Conservation (phyloP, 805 yeast genomes). For the Kluyveromyces lactis region DNA sequence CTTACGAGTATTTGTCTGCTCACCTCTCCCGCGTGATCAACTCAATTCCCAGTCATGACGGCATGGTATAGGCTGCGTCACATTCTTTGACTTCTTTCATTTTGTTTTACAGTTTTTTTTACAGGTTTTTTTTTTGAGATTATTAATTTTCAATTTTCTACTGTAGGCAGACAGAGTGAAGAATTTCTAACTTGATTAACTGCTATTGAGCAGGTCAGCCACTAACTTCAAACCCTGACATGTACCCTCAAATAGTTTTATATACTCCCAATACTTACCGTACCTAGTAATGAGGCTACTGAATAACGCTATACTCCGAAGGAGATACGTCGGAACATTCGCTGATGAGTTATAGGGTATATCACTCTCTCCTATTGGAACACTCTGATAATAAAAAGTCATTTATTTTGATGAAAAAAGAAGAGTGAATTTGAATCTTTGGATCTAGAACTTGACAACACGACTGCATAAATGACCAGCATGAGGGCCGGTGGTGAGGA, state of each 20-base stretch:
- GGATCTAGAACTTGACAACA: background rate
- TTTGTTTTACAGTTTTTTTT: background rate
- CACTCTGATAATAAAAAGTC: background rate
- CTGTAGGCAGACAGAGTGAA: background rate
- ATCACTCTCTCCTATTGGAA: background rate
- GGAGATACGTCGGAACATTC: background rate
- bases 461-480: background rate
- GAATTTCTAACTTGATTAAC: background rate
- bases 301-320: background rate
- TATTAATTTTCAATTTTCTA: background rate
- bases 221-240: background rate
- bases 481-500: background rate
- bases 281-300: background rate
- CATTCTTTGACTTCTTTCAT: background rate
- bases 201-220: background rate
- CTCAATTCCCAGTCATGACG: background rate
- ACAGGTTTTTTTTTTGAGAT: background rate
- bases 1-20: background rate
- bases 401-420: background rate
- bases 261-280: background rate
- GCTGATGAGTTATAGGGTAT: background rate
- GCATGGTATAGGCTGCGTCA: background rate
- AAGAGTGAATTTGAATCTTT: background rate
- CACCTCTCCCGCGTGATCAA: background rate
- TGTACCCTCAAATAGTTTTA: slow-evolving; percentile 1